Conservation (phyloP, 2,329 filamentous ascomycete species). For the Trichoderma asperellum region DNA sequence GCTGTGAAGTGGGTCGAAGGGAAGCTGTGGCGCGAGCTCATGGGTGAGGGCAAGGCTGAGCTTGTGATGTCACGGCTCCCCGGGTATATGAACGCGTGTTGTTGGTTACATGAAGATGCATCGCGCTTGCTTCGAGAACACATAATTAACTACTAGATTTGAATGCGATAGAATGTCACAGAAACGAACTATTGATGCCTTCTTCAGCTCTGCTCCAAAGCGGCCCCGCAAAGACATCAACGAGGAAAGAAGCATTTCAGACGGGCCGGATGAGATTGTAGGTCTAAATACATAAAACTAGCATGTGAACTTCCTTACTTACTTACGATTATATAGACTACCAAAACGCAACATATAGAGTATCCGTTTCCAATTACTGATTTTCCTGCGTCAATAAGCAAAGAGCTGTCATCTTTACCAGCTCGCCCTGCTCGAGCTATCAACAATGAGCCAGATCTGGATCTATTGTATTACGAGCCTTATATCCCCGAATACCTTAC, state of each 20-base stretch:
- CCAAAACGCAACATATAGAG: slow-evolving; percentile 46
- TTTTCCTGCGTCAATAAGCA: slow-evolving; percentile 46
- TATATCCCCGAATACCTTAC: slow-evolving; percentile 64
- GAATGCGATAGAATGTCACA: slow-evolving; percentile 28
- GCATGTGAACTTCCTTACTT: not conserved
- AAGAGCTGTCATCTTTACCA: slow-evolving; percentile 51
- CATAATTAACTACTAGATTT: no score
- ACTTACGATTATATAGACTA: slow-evolving; percentile 29
- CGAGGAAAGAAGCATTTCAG: not conserved
- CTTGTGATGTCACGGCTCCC: slow-evolving; percentile 34
- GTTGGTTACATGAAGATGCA: not conserved
- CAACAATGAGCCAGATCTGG: slow-evolving; percentile 69
- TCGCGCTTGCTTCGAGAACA: not conserved
- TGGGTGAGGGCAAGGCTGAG: slow-evolving; percentile 16
- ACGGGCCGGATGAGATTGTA: slow-evolving; percentile 21
- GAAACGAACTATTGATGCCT: slow-evolving; percentile 66
- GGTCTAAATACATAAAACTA: not conserved
- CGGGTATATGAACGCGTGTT: not conserved
- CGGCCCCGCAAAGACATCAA: slow-evolving; percentile 31
- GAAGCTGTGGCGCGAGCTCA: slow-evolving; percentile 26
- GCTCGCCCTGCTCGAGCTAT: slow-evolving; percentile 59
- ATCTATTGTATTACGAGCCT: slow-evolving; percentile 75
- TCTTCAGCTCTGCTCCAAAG: slow-evolving; percentile 55
- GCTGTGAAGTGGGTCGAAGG: slow-evolving; percentile 2
- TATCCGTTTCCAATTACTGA: slow-evolving; percentile 57